Conservation (phyloP, 176 grass and related monocot genomes). For the barley (Hordeum vulgare) region MorexV3_pseudomolecules_assembly NC_058524.1:17071952-17072451, state of each 20-base stretch:
- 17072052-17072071: neutral
- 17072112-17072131: neutral
- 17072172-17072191: neutral
- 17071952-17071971: neutral
- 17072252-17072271: neutral
- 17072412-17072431: neutral
- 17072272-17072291: neutral
- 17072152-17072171: neutral
- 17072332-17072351: neutral
- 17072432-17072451: neutral
- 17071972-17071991: neutral
- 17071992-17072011: slow-evolving; percentile 3
- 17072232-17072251: neutral
- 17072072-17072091: slow-evolving; percentile 11
- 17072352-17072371: neutral
- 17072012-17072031: neutral
- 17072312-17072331: neutral
- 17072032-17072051: neutral
- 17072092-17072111: neutral
- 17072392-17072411: neutral
- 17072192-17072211: neutral
- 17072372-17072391: neutral
- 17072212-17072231: slow-evolving; percentile 1
- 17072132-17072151: neutral
- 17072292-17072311: neutral